These are phyloP conservation scores for Nakazawaea populi DNA, from an alignment of 805 yeast genomes.

Conservation along the genomic window DNA sequence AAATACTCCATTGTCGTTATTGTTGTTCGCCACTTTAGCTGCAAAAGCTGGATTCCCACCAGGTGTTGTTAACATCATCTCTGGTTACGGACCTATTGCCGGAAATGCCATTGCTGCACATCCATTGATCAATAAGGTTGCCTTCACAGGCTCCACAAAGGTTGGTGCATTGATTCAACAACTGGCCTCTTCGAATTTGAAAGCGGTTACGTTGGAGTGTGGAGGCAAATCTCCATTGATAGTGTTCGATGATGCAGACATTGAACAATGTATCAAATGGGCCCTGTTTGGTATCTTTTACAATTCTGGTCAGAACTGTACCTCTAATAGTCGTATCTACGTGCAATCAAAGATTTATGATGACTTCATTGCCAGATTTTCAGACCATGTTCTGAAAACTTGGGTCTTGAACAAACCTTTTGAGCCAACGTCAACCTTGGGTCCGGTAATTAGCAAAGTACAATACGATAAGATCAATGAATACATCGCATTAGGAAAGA, in stretches of 20 bases:
- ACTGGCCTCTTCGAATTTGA: constrained; percentile 54
- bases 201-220: constrained; percentile 63
- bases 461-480: constrained; percentile 48
- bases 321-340: constrained; percentile 58
- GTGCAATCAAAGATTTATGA: constrained; percentile 54
- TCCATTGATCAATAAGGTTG: constrained; percentile 49
- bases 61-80: constrained; percentile 66
- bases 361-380: constrained; percentile 38
- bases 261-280: constrained; percentile 65
- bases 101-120: constrained; percentile 66
- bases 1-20: constrained; percentile 66
- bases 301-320: constrained; percentile 66
- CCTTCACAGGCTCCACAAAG: constrained; percentile 61
- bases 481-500: constrained; percentile 39
- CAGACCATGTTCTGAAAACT: constrained; percentile 36
- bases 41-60: constrained; percentile 69
- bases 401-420: constrained; percentile 57
- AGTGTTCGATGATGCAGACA: constrained; percentile 56
- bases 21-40: constrained; percentile 52
- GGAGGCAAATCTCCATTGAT: constrained; percentile 70
- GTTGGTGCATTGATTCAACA: constrained; percentile 64
- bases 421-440: constrained; percentile 40
- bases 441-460: constrained; percentile 54
- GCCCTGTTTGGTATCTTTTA: constrained; percentile 58
- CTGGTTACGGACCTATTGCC: constrained; percentile 64